Conservation (phyloP, 202 grass and related monocot species). For the Carex sylvatica region DNA sequence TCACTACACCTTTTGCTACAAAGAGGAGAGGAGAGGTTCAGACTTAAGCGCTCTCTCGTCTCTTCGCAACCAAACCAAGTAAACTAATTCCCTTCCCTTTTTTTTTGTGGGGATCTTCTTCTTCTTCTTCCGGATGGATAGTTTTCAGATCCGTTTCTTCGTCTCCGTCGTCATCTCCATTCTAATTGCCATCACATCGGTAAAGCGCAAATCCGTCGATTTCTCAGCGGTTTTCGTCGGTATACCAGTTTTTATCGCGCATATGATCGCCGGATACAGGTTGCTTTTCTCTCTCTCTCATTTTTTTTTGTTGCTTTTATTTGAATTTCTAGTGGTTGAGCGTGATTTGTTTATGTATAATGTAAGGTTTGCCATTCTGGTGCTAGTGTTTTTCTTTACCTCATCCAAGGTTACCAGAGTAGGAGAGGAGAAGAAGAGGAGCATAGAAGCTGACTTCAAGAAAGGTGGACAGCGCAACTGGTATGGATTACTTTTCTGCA, state of each 20-base stretch:
- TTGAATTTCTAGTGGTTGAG: neutral
- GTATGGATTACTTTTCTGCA: conserved; percentile 3
- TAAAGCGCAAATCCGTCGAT: conserved; percentile 74
- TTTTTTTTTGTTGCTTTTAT: neutral
- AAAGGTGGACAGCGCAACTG: conserved; percentile 84
- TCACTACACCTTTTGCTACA: neutral
- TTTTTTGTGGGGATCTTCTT: neutral
- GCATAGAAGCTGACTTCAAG: conserved; percentile 82
- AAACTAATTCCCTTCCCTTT: neutral
- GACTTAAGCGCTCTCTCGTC: neutral
- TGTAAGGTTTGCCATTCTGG: conserved; percentile 72
- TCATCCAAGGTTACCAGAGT: conserved; percentile 78
- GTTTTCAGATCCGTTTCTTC: conserved; percentile 49
- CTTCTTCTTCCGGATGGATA: neutral
- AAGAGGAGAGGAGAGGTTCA: neutral
- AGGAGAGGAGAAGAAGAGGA: conserved; percentile 70
- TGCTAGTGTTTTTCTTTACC: conserved; percentile 96
- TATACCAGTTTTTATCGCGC: conserved; percentile 67
- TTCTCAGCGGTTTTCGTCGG: conserved; percentile 64
- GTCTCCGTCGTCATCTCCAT: conserved; percentile 47
- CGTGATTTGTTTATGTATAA: conserved; percentile 33
- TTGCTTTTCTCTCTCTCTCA: neutral
- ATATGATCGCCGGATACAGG: conserved; percentile 79
- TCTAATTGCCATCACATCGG: conserved; percentile 55
- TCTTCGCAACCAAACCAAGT: neutral